Base-by-base conservation (phyloP, 768 basidiomycete genomes). In the Tubosaeta brunneosetosa region DNA sequence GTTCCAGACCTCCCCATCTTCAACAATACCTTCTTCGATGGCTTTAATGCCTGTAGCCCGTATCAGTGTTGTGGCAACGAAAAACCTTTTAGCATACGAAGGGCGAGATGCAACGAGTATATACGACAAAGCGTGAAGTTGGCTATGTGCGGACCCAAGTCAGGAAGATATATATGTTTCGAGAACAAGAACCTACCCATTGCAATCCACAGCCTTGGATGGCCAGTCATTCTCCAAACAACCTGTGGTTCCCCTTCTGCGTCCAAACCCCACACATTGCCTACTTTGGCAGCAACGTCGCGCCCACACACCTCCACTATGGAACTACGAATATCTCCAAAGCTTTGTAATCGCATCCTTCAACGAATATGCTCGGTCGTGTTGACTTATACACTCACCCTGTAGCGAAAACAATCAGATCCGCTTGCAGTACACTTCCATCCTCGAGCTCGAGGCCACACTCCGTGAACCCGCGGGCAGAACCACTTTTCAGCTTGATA, bases 171-270 rank as follows among this genome's bases (percentile, higher is more conserved):
- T n/a, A 27, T 46, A 1, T 16, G 8, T 36, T 29, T 8, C 11
- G 4, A 22, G 17, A 14, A 9, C 47, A 36, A 51, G 41, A 17
- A 49, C 63, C 45, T 44, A 55, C 67, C 55, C 59, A 61, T 52
- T 34, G 58, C 61, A 31, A 67, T 49, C 63, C 68, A 70, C 33
- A 70, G 49, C 44, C 77, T 76, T 17, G 76, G 61, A 52, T 71
- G 60, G 4, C 64, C 66, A 1, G 61, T 69, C 41, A 60, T 61
- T 52, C 64, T 69, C 66, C 65, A 70, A 11, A 61, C 62, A 0
- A 79, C 79, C n/a, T 75, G 70, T 22, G 82, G 58, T 61, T 88
- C 84, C 2, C 85, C 83, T 67, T 91, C 83, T 36, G 71, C 67
- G 62, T 85, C 76, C 51, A 88, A 59, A 32, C 86, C 81, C 87